A percentile compares a stretch with the other conserved stretches of the same genome.
Evolutionary conservation across 1,284 basidiomycete species (phyloP).

Genomic region (Kwoniella shivajii): DNA sequence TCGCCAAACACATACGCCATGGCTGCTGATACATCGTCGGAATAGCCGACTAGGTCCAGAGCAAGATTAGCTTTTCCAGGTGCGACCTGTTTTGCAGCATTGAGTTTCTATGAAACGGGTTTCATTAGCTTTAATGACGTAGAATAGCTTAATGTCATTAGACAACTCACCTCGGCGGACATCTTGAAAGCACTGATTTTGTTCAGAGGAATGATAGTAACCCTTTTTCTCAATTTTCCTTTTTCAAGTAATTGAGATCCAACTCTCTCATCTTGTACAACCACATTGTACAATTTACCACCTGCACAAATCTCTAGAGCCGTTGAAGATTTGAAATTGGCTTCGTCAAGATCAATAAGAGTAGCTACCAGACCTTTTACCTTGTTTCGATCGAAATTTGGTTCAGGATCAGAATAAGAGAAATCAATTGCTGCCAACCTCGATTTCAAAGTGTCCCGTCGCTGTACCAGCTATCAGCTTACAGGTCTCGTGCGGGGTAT

Average conservation of each 20-base stretch:
- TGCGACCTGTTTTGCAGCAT: conserved; percentile 73
- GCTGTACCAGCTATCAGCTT: conserved; percentile 53
- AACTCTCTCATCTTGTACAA: conserved; percentile 86
- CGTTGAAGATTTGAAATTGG: conserved; percentile 76
- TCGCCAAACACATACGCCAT: conserved; percentile 95
- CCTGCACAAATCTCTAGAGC: conserved; percentile 95
- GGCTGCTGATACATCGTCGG: conserved; percentile 80
- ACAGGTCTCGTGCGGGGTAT: background rate
- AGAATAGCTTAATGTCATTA: background rate
- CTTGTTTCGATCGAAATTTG: conserved; percentile 79
- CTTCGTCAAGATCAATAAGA: conserved; percentile 71
- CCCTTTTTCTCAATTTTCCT: conserved; percentile 81
- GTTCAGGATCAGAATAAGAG: conserved; percentile 74
- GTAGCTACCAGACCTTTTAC: conserved; percentile 95
- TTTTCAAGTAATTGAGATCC: conserved; percentile 80
- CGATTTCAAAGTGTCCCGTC: conserved; percentile 71
- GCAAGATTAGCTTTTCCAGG: conserved; percentile 83
- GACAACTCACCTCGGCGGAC: conserved; percentile 62
- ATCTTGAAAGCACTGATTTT: conserved; percentile 79
- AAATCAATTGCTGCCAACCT: conserved; percentile 77
- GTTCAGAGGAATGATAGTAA: conserved; percentile 92
- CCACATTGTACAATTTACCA: conserved; percentile 88
- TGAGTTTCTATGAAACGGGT: conserved; percentile 65
- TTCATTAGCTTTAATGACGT: background rate
- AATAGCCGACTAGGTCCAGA: conserved; percentile 81